Evolutionary conservation across 306 rosid species (phyloP).

Genomic region (Sphenostylis stenocarpa): DNA sequence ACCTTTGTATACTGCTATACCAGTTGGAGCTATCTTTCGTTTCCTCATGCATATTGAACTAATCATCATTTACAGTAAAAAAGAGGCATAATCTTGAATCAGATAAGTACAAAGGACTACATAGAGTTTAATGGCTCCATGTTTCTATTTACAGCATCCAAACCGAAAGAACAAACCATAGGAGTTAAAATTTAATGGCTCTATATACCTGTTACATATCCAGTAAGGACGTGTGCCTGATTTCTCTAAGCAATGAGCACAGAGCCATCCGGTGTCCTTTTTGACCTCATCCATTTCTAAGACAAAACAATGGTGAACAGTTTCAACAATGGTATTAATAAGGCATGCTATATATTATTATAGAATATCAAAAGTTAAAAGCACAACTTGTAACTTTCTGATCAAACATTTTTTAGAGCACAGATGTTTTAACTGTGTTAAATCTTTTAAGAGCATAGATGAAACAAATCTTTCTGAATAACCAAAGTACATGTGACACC

Average conservation of each 20-base stretch:
- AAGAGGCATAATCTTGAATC: constrained; percentile 24
- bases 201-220: constrained; percentile 89
- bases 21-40: constrained; percentile 70
- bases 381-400: not conserved
- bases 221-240: constrained; percentile 64
- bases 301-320: constrained; percentile 19
- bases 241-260: constrained; percentile 79
- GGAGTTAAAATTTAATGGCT: not conserved
- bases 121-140: not conserved
- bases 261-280: constrained; percentile 68
- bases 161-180: not conserved
- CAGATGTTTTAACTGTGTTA: not conserved
- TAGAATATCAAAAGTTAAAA: too few relatives aligned
- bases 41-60: constrained; percentile 70
- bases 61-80: not conserved
- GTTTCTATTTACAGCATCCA: not conserved
- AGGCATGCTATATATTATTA: not conserved
- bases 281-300: constrained; percentile 69
- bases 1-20: constrained; percentile 65
- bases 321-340: not conserved
- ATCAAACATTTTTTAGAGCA: not conserved
- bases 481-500: not conserved
- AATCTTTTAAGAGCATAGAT: too few relatives aligned
- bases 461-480: not conserved
- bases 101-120: not conserved